Percentiles rank a stretch among this genome's conserved stretches.
Conservation (phyloP, 768 basidiomycete genomes). For the Coprinopsis strossmayeri region DNA sequence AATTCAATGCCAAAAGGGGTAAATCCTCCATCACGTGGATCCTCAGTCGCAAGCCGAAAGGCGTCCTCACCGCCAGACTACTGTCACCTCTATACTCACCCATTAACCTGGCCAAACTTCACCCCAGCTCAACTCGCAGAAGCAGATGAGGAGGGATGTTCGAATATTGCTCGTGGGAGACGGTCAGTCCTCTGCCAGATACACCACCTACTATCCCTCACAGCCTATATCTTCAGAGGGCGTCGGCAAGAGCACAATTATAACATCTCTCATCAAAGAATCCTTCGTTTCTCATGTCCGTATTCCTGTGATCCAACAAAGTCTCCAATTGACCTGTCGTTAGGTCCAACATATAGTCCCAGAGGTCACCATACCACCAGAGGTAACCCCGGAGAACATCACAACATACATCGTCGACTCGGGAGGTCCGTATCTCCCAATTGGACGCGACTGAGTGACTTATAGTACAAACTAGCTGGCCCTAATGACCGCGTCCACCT, state of each 20-base stretch:
- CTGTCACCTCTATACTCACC: too few relatives aligned
- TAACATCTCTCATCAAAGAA: conserved; percentile 96
- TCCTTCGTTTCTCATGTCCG: conserved; percentile 83
- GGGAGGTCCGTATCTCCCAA: conserved; percentile 51
- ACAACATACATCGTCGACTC: conserved; percentile 98
- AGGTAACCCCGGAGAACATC: conserved; percentile 95
- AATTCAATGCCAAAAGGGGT: not conserved
- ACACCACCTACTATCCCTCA: conserved; percentile 11
- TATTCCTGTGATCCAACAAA: conserved; percentile 8
- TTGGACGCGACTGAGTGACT: not conserved
- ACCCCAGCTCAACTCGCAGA: not conserved
- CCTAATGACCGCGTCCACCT: conserved; percentile 83
- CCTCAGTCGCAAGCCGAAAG: conserved; percentile 1
- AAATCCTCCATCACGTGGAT: not conserved
- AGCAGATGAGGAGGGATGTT: conserved; percentile 82
- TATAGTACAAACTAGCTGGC: conserved; percentile 45
- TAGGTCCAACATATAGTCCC: conserved; percentile 95
- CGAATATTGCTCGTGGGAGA: conserved; percentile 92
- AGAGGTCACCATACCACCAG: conserved; percentile 96
- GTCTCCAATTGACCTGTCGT: not conserved
- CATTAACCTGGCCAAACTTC: too few relatives aligned
- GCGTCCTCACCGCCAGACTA: conserved; percentile 4
- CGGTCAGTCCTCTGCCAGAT: conserved; percentile 42
- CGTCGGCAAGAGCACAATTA: conserved; percentile 96
- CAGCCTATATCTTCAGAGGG: conserved; percentile 53